Base-by-base conservation (phyloP, 1,139 yeast species). In the Yamadazyma dendronema region DNA sequence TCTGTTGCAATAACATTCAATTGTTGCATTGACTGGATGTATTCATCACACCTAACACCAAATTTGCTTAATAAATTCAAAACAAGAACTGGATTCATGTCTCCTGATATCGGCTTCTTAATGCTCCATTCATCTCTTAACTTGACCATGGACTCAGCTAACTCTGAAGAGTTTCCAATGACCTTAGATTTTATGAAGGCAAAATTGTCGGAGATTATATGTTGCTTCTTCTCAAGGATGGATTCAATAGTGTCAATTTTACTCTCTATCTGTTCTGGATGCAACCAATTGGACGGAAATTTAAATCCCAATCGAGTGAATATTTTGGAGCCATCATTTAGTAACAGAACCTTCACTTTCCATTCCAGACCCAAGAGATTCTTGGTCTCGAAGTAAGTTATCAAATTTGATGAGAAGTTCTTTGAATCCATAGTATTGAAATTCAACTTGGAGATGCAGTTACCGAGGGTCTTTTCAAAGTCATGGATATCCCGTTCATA, bases 261-360 rank as follows among this genome's bases (percentile, higher is more conserved):
- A 39, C 65, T 69, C 19, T 77, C 81, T 2, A 87, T 48, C 47
- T 85, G 94, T 33, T 84, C 94, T 30, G 67, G 65, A 52, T 65
- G 77, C 1, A 81, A 46, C 87, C 92, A 84, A 19, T 72, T 71
- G 0, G 56, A 34, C 0, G 83, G 77, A 38, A 79, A 72, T 28
- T 66, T 67, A 48, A 63, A 47, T 14, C 34, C 38, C 19, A 44
- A 41, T 16, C 36, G 41, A 3, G 37, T 44, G 11, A 84, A 57
- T 1, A 71, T 44, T 2, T 53, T 54, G 40, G 82, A 85, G 3
- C 81, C 77, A 3, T 53, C 47, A 27, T 58, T 49, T 42, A 67
- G 61, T 5, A 53, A 28, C 0, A 39, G 36, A 10, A 70, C 41
- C 3, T 47, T 38, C 2, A 37, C 31, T 28, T 52, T 54, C 76